A percentile compares a stretch with the other conserved stretches of the same genome.
Conservation (phyloP, 805 yeast genomes). For the Candida gorgasii region DNA sequence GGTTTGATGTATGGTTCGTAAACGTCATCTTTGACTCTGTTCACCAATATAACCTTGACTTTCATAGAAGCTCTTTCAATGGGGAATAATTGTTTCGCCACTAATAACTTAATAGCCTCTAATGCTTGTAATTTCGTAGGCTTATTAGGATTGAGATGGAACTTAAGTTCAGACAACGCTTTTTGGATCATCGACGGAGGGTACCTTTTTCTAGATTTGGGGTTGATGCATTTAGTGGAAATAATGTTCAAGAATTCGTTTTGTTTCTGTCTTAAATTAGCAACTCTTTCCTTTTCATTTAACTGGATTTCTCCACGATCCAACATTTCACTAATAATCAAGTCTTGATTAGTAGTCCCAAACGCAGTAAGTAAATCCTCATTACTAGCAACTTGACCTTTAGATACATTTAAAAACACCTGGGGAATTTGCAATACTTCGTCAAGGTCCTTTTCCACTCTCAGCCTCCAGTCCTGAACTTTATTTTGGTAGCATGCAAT, state of each 20-base stretch:
- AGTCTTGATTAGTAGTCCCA: constrained; percentile 72
- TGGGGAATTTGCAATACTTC: constrained; percentile 97
- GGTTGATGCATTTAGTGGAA: constrained; percentile 89
- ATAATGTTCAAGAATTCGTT: constrained; percentile 82
- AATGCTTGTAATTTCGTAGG: constrained; percentile 86
- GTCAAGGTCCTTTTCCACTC: constrained; percentile 88
- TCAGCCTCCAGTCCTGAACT: constrained; percentile 91
- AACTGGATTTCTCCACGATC: constrained; percentile 92
- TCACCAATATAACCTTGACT: constrained; percentile 60
- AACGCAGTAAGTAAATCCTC: constrained; percentile 77
- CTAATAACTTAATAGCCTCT: constrained; percentile 81
- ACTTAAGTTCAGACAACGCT: constrained; percentile 73
- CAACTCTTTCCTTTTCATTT: constrained; percentile 88
- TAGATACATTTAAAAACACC: constrained; percentile 88
- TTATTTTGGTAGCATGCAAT: constrained; percentile 96
- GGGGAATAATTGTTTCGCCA: constrained; percentile 81
- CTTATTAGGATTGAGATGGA: constrained; percentile 70
- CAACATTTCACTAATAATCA: constrained; percentile 76
- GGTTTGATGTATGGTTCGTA: constrained; percentile 34
- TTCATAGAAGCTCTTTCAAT: constrained; percentile 95
- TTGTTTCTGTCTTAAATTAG: constrained; percentile 68
- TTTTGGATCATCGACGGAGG: constrained; percentile 95
- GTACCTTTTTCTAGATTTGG: constrained; percentile 83
- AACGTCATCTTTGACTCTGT: constrained; percentile 50
- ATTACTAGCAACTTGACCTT: constrained; percentile 88